Base-by-base conservation (phyloP, 371 early-diverging fungal genomes). In the Circinella minor region DNA sequence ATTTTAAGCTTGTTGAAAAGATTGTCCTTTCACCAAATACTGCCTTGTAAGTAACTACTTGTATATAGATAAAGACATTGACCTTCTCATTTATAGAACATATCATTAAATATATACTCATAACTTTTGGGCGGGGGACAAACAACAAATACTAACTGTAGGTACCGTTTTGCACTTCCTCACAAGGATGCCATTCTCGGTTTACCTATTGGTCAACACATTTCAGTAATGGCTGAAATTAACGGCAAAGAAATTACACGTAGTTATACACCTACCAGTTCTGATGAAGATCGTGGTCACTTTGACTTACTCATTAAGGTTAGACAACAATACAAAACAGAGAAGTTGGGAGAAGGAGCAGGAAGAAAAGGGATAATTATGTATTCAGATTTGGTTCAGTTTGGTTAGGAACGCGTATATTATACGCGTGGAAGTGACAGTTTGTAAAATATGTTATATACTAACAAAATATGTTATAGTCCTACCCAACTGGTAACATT, bases 241-340 rank as follows among this genome's bases (percentile, higher is more conserved):
- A 88, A 91, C 71, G 97, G 95, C 71, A 95, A 96, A 77, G 89
- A 91, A 57, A 86, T 95, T 57, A 85, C 88, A 39, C 91, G 98
- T 65, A 95, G 95, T 80, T 98, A 98, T 79, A 98, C 98, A 34
- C 98, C 98, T 39, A 94, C 94, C 46, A 91, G 90, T 67, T 86
- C 89, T 13, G 91, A 94, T 81, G 93, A 92, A 71, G 94, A 94
- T 72, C 69, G 75, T 68, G 98, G 98, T 61, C 86, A 90, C 78
- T 95, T 97, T 81, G 96, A 96, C 73, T 86, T 98, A 51, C 86
- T 96, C 38, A 88, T 98, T 83, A 98, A 98, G 93, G 96, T 94
- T 77, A 72, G 51, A 27, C 2, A 27, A 27, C 27, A 27, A 27
- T 27, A 27, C 27, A 27, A 27, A 7, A 46, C 1, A 13, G 39